Percentiles rank a stretch among this genome's conserved stretches.
Conservation (phyloP, 2,329 filamentous ascomycete species). For the Pseudocercospora vitis region DNA sequence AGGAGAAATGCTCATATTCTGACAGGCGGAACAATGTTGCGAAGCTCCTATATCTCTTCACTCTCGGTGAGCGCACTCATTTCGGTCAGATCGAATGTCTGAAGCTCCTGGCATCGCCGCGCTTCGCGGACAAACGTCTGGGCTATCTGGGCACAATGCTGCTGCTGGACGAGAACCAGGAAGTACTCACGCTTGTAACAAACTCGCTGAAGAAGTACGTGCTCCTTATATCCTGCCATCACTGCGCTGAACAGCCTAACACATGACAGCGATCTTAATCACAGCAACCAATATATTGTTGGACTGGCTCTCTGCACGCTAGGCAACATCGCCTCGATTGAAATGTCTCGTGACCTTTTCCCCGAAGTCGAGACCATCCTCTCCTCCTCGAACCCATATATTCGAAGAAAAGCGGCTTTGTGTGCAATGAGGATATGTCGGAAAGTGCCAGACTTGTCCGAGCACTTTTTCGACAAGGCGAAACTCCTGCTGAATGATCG, state of each 20-base stretch:
- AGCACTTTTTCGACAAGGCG: conserved; percentile 95
- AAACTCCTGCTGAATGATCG: conserved; percentile 83
- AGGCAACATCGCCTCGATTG: conserved; percentile 94
- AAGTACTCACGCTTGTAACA: conserved; percentile 93
- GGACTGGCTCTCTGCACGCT: conserved; percentile 93
- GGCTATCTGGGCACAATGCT: conserved; percentile 96
- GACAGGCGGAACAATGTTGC: conserved; percentile 95
- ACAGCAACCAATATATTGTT: conserved; percentile 98
- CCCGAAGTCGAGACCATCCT: conserved; percentile 91
- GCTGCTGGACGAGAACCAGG: conserved; percentile 95
- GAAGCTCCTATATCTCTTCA: conserved; percentile 97
- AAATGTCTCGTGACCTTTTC: conserved; percentile 98
- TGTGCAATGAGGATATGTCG: conserved; percentile 98
- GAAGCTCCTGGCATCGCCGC: conserved; percentile 92
- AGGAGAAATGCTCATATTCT: conserved; percentile 5
- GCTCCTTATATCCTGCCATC: too few species aligned
- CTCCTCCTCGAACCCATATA: conserved; percentile 95
- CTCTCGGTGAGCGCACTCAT: conserved; percentile 92
- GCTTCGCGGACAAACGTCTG: conserved; percentile 95
- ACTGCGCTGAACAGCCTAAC: too few species aligned
- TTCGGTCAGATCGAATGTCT: conserved; percentile 99
- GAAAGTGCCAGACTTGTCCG: conserved; percentile 94
- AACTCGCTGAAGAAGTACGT: conserved; percentile 96
- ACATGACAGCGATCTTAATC: conserved; percentile 75
- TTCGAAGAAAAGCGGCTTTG: conserved; percentile 92